Evolutionary conservation across 306 rosid genomes (phyloP).

Genomic region (Benincasa hispida): DNA sequence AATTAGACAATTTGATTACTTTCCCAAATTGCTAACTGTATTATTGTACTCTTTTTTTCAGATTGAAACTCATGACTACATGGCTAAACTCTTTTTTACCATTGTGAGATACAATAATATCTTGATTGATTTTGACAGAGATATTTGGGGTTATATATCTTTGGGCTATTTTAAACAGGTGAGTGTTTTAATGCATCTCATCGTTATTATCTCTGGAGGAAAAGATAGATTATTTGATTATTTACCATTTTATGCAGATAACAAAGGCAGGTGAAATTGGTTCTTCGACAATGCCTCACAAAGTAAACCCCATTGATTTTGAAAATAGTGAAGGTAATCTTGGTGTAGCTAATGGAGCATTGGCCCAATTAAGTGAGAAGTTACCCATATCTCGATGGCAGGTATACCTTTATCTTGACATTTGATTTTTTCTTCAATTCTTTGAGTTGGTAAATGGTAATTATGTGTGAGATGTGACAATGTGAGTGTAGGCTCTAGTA

Average conservation of each 20-base stretch:
- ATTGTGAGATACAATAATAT: conserved; percentile 61
- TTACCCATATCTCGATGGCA: conserved; percentile 88
- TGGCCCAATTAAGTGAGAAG: conserved; percentile 68
- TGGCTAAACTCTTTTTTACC: conserved; percentile 67
- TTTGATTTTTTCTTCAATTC: neutral
- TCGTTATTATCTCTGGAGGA: neutral
- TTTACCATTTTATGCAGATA: conserved; percentile 8
- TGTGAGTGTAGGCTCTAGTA: neutral
- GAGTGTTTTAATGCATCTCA: conserved; percentile 7
- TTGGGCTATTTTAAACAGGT: conserved; percentile 90
- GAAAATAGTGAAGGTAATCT: conserved; percentile 94
- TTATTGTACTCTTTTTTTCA: conserved; percentile 18
- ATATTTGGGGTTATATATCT: conserved; percentile 79
- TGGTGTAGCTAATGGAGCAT: conserved; percentile 62
- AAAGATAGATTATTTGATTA: neutral
- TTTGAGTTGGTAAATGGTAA: neutral
- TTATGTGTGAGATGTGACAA: neutral
- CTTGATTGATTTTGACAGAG: conserved; percentile 70
- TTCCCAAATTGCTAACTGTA: neutral
- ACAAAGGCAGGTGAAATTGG: conserved; percentile 23
- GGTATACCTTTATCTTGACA: conserved; percentile 22
- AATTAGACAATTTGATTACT: neutral
- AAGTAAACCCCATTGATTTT: conserved; percentile 94
- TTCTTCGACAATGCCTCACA: conserved; percentile 78
- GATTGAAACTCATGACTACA: conserved; percentile 93